Evolutionary conservation across 2,329 filamentous ascomycete genomes (phyloP).

Genomic region (Mollisia scopiformis): DNA sequence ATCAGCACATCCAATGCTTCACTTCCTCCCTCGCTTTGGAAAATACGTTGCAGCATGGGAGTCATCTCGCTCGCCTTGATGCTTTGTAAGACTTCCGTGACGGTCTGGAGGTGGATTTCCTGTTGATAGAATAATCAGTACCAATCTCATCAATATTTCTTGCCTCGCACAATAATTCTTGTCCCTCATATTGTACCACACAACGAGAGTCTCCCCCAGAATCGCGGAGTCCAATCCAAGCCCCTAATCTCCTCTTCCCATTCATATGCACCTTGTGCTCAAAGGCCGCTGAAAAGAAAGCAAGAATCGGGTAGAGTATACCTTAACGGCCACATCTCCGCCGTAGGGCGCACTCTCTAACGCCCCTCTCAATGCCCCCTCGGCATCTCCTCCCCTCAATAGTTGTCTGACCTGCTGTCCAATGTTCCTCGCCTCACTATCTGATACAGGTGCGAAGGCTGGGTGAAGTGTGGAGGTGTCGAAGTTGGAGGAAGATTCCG

Average conservation of each 20-base stretch:
- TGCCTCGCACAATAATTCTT: neutral
- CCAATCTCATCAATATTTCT: neutral
- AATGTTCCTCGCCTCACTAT: slow-evolving; percentile 77
- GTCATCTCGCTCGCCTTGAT: slow-evolving; percentile 97
- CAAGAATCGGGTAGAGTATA: no score
- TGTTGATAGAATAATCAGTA: slow-evolving; percentile 41
- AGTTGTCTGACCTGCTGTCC: slow-evolving; percentile 85
- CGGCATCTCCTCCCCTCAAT: slow-evolving; percentile 81
- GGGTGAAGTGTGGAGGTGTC: slow-evolving; percentile 83
- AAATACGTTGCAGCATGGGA: slow-evolving; percentile 81
- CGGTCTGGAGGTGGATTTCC: slow-evolving; percentile 84
- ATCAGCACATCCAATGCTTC: slow-evolving; percentile 91
- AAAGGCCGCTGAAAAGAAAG: neutral
- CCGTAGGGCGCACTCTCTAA: slow-evolving; percentile 84
- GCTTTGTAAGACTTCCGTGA: slow-evolving; percentile 91
- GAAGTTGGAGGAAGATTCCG: slow-evolving; percentile 91
- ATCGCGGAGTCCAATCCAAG: neutral
- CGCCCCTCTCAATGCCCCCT: slow-evolving; percentile 82
- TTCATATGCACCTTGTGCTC: neutral
- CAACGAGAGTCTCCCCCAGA: neutral
- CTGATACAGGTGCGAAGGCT: slow-evolving; percentile 71
- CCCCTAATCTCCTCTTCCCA: neutral
- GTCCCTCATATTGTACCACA: neutral
- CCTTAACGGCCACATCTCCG: slow-evolving; percentile 59
- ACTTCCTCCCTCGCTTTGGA: slow-evolving; percentile 75